Conservation (phyloP, 176 grass and related monocot genomes). For the Phoenix dactylifera region DNA sequence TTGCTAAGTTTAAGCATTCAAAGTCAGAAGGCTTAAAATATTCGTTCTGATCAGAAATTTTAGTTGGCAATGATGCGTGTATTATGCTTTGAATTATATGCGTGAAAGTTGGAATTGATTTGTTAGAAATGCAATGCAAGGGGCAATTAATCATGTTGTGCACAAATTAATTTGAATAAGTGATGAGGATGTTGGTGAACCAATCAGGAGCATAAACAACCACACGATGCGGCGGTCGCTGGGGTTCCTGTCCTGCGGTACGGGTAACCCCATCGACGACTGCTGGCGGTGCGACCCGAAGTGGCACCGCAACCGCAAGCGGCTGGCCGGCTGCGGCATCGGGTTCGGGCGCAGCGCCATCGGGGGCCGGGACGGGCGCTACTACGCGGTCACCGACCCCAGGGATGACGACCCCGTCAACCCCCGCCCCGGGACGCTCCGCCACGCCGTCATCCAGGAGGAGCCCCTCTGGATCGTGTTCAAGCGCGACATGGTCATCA, state of each 20-base stretch:
- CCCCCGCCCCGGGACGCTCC: conserved; percentile 59
- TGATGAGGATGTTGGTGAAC: conserved; percentile 2
- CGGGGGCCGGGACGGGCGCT: conserved; percentile 58
- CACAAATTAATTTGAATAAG: neutral
- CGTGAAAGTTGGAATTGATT: too few relatives aligned
- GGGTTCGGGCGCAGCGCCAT: conserved; percentile 79
- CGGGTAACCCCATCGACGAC: conserved; percentile 73
- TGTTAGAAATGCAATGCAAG: too few relatives aligned
- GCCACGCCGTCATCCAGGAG: conserved; percentile 58
- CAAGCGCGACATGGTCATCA: conserved; percentile 89
- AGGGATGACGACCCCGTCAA: conserved; percentile 51
- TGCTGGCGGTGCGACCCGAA: conserved; percentile 69
- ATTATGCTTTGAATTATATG: too few relatives aligned
- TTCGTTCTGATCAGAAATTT: too few relatives aligned
- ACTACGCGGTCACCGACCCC: conserved; percentile 60
- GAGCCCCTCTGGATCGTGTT: conserved; percentile 94
- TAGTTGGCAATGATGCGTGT: too few relatives aligned
- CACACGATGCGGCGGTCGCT: conserved; percentile 43
- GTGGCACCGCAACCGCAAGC: conserved; percentile 67
- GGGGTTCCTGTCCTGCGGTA: conserved; percentile 59
- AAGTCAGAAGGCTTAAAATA: too few relatives aligned
- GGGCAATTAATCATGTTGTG: too few relatives aligned
- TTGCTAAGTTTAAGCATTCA: too few relatives aligned
- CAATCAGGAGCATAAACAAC: conserved; percentile 28
- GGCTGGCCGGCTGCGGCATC: conserved; percentile 62